phyloP scores from a whole-genome alignment of 176 grass and related monocot genomes.

The Carex pumila region DNA sequence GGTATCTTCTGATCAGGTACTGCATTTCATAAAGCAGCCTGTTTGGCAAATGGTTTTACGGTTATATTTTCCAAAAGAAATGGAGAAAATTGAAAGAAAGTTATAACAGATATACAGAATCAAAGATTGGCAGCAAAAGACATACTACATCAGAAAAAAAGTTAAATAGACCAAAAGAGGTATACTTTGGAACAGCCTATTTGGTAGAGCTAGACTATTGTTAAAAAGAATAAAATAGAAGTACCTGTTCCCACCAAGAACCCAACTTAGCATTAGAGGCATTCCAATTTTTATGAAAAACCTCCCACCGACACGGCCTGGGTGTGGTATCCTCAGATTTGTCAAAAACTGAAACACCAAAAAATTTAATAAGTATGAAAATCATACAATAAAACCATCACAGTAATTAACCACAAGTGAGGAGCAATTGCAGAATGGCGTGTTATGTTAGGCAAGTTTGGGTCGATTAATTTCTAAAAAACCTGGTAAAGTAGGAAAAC shows the following conservation, averaged over 20 bases:
- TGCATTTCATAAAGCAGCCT: not conserved
- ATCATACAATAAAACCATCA: conserved; percentile 5
- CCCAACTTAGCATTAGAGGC: conserved; percentile 89
- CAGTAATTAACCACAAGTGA: not conserved
- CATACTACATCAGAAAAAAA: not conserved
- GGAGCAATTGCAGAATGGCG: not conserved
- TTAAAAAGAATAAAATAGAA: conserved; percentile 23
- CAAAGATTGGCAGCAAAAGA: not conserved
- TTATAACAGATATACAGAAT: not conserved
- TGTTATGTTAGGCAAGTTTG: not conserved
- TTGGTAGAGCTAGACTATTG: not conserved
- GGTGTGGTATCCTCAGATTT: conserved; percentile 88
- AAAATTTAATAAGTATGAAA: not conserved
- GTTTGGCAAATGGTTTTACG: not conserved
- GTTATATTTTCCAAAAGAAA: not conserved
- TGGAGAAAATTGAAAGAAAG: not conserved
- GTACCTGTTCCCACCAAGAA: conserved; percentile 93
- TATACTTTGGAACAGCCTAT: not conserved
- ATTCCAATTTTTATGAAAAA: conserved; percentile 80
- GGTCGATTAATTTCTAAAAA: not conserved
- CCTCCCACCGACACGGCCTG: conserved; percentile 85
- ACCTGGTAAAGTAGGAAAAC: not conserved
- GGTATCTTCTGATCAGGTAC: not conserved
- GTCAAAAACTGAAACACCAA: conserved; percentile 66
- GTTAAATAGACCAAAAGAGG: not conserved